Evolutionary conservation across 371 early-diverging fungal genomes (phyloP).

Genomic region (Mortierella sp.): DNA sequence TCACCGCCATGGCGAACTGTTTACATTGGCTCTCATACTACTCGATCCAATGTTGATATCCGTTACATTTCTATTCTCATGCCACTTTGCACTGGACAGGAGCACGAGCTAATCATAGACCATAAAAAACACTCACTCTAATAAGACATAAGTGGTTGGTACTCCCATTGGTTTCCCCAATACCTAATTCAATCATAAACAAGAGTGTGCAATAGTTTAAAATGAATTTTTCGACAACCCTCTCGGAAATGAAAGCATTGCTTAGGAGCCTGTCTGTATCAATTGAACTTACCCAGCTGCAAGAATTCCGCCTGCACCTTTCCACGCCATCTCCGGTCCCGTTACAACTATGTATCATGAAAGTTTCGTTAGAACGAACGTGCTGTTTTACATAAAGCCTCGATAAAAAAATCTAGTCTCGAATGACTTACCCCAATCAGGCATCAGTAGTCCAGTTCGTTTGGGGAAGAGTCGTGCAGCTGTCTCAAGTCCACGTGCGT

Average conservation of each 20-base stretch:
- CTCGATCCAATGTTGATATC: neutral
- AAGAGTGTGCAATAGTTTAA: neutral
- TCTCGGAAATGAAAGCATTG: no score
- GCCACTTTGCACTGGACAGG: neutral
- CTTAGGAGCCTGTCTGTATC: no score
- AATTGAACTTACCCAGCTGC: constrained; percentile 61
- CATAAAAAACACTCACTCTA: neutral
- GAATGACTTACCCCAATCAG: constrained; percentile 62
- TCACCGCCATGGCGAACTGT: neutral
- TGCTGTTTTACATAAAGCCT: neutral
- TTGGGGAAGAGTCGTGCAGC: constrained; percentile 64
- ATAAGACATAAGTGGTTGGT: constrained; percentile 39
- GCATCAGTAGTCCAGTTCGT: constrained; percentile 64
- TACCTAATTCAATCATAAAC: constrained; percentile 17
- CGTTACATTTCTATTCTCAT: neutral
- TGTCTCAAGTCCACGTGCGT: constrained; percentile 57
- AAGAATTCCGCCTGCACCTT: constrained; percentile 63
- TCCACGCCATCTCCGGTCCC: constrained; percentile 59
- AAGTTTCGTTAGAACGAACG: neutral
- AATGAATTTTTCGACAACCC: no score
- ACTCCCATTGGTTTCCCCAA: constrained; percentile 58
- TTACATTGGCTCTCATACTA: neutral
- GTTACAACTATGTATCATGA: constrained; percentile 45
- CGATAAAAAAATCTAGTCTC: neutral
- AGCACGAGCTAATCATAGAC: neutral